Base-by-base conservation (phyloP, 805 yeast species). In the Myxozyma geophila region DNA sequence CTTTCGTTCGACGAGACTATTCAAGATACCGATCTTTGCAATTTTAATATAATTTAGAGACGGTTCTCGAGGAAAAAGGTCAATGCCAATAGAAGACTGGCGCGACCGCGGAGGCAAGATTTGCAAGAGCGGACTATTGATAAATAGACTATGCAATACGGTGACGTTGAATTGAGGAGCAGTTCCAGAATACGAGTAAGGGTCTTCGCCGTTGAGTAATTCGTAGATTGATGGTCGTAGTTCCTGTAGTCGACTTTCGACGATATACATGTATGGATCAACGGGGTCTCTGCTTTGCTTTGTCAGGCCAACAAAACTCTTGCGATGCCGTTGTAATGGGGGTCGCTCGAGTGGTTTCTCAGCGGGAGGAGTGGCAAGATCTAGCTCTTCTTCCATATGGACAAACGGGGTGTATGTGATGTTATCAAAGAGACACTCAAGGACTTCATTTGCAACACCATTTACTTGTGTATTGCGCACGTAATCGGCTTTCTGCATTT, bases 401-500 rank as follows among this genome's bases (percentile, higher is more conserved):
- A 80, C 77, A 66, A 88, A 87, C 21, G 87, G 88, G 4, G 84
- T 75, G 58, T 80, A 80, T 0, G 87, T 84, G 53, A 87, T 83
- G 72, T 89, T 89, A 69, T 88, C 92, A 70, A 81, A 89, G 66
- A 82, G 83, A 71, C 87, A 88, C 55, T 79, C 79, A 44, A 77
- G 67, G 21, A 77, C 66, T 35, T 74, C 77, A 15, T 71, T 71
- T 1, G 81, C 70, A 9, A 78, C 69, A 9, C 76, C 77, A 33
- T 75, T 75, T 21, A 72, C 70, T 50, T 70, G 68, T 17, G 79
- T 73, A 54, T 83, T 83, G 49, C 80, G 79, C 15, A 86, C 79
- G 70, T 85, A 89, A 66, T 88, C 92, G 3, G 78, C 74, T 70
- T 82, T 85, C 9, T 85, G 75, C 89, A 89, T 87, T 72, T 89